These are phyloP conservation scores for Cardamine resedifolia DNA, from an alignment of 345 rosid species.

Conservation along the genomic window DNA sequence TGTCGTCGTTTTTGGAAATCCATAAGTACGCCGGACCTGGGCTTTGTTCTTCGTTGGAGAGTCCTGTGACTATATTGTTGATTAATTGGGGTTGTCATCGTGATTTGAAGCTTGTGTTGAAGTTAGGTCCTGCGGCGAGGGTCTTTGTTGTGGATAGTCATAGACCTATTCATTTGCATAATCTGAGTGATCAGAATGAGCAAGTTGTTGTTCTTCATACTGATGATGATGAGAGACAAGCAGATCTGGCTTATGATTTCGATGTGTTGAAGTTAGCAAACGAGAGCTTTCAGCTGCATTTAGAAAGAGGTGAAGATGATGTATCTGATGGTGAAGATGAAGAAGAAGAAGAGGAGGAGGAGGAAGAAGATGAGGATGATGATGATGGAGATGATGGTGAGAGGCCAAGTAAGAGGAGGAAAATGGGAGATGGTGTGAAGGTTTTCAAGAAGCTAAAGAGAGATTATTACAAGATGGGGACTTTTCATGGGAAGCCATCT, in stretches of 20 bases:
- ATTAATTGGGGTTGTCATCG: conserved; percentile 96
- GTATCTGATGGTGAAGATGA: conserved; percentile 30
- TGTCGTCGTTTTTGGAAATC: conserved; percentile 81
- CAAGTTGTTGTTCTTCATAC: conserved; percentile 82
- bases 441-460: conserved; percentile 66
- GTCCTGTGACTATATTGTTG: conserved; percentile 60
- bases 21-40: conserved; percentile 65
- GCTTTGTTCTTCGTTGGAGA: conserved; percentile 47
- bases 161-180: conserved; percentile 90
- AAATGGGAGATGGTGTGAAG: conserved; percentile 48
- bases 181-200: conserved; percentile 67
- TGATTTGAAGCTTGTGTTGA: conserved; percentile 59
- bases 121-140: conserved; percentile 54
- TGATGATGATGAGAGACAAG: conserved; percentile 76
- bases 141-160: conserved; percentile 94
- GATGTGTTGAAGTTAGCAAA: conserved; percentile 75
- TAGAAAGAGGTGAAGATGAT: conserved; percentile 22
- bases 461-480: conserved; percentile 77
- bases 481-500: conserved; percentile 93
- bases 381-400: conserved; percentile 46
- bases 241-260: conserved; percentile 81
- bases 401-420: conserved; percentile 70
- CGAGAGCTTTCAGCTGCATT: conserved; percentile 48
- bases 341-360: conserved; percentile 41
- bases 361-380: conserved; percentile 36